Percentiles rank a stretch among this genome's conserved stretches.
These are phyloP conservation scores for Aureobasidium lini DNA, from an alignment of 2,329 filamentous ascomycete species.

Conservation along the genomic window DNA sequence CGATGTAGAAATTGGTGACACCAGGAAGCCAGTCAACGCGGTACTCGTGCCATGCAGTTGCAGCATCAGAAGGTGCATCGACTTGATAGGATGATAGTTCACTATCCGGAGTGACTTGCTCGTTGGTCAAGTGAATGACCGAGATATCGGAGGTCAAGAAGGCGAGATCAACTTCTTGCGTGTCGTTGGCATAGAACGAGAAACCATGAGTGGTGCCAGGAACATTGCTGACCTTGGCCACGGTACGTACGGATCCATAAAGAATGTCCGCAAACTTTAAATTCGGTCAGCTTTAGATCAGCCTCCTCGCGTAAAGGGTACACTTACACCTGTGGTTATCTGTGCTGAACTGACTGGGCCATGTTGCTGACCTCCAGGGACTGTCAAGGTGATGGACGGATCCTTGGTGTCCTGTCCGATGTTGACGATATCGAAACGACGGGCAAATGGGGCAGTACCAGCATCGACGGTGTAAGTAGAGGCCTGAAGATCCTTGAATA, in stretches of 20 bases:
- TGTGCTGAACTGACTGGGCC: slow-evolving; percentile 40
- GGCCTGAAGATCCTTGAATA: neutral
- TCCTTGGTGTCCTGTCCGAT: neutral
- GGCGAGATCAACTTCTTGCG: slow-evolving; percentile 74
- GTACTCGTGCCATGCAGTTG: slow-evolving; percentile 69
- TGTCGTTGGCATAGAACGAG: slow-evolving; percentile 40
- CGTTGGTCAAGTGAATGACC: slow-evolving; percentile 43
- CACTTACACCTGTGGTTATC: slow-evolving; percentile 48
- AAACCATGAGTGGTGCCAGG: slow-evolving; percentile 68
- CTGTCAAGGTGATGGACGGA: neutral
- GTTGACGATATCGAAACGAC: neutral
- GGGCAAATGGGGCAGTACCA: neutral
- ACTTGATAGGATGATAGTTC: slow-evolving; percentile 55
- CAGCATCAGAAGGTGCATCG: slow-evolving; percentile 50
- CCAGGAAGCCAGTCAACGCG: slow-evolving; percentile 64
- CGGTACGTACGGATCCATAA: slow-evolving; percentile 63
- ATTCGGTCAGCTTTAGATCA: neutral
- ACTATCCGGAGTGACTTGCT: slow-evolving; percentile 56
- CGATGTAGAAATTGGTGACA: slow-evolving; percentile 61
- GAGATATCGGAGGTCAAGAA: slow-evolving; percentile 12
- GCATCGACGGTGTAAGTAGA: neutral
- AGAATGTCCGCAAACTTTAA: slow-evolving; percentile 43
- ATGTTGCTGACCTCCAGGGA: slow-evolving; percentile 9
- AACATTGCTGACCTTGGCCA: slow-evolving; percentile 55
- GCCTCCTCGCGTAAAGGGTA: slow-evolving; percentile 18